phyloP scores from a whole-genome alignment of 768 basidiomycete genomes.

The Atractiella rhizophila region DNA sequence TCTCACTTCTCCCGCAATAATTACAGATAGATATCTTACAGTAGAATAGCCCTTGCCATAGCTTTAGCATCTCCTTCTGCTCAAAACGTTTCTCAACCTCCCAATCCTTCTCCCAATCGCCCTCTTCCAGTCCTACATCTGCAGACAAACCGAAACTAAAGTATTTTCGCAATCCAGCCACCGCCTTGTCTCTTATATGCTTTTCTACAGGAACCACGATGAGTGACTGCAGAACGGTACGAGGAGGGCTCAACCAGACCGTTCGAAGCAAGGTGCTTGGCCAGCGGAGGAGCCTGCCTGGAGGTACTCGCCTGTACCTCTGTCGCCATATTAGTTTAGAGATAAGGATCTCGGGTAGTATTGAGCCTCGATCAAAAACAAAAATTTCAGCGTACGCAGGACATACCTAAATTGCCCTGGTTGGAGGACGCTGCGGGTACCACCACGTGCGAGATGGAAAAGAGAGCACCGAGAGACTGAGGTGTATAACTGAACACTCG shows the following conservation, averaged over 20 bases:
- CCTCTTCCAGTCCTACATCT: background rate
- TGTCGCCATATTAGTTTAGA: too few species aligned
- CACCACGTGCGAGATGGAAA: too few species aligned
- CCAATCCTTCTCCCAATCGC: constrained; percentile 22
- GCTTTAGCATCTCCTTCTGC: constrained; percentile 54
- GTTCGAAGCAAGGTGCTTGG: constrained; percentile 73
- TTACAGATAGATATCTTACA: constrained; percentile 29
- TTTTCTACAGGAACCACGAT: constrained; percentile 32
- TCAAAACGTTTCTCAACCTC: constrained; percentile 31
- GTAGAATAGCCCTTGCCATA: constrained; percentile 96
- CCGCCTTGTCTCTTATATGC: constrained; percentile 67
- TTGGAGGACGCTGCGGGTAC: too few species aligned
- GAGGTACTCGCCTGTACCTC: too few species aligned
- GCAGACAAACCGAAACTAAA: constrained; percentile 29
- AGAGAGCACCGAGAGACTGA: too few species aligned
- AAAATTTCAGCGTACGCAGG: too few species aligned
- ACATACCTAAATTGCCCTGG: too few species aligned
- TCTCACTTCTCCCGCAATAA: background rate
- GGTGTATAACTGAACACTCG: too few species aligned
- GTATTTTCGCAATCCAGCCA: constrained; percentile 50
- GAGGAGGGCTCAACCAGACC: background rate
- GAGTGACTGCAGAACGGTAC: background rate
- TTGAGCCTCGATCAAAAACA: too few species aligned
- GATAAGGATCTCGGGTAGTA: too few species aligned
- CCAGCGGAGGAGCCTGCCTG: constrained; percentile 43